A percentile compares a stretch with the other conserved stretches of the same genome.
phyloP scores from a whole-genome alignment of 805 yeast species.

The Diddensiella santjacobensis region DNA sequence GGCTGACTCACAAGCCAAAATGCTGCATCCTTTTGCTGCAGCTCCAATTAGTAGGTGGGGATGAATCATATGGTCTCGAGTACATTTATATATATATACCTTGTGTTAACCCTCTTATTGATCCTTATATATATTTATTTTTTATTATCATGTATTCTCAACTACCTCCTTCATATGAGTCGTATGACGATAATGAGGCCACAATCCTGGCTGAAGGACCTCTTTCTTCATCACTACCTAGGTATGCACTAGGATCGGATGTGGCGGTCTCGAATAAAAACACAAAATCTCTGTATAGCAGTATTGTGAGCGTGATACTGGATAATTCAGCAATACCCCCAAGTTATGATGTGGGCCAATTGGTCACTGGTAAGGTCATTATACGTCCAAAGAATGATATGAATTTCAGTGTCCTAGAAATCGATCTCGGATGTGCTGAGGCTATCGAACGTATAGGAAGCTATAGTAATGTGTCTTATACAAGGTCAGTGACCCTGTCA shows the following conservation, averaged over 20 bases:
- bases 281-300: neutral
- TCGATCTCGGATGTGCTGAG: slow-evolving; percentile 16
- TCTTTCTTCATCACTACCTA: slow-evolving; percentile 1
- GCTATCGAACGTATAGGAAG: slow-evolving; percentile 7
- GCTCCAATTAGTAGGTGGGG: no score
- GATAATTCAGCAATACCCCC: slow-evolving; percentile 2
- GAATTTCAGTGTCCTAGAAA: neutral
- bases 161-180: slow-evolving; percentile 8
- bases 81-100: neutral
- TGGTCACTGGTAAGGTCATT: slow-evolving; percentile 14
- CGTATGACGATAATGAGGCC: neutral
- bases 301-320: slow-evolving; percentile 1
- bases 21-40: no score
- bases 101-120: no score
- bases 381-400: slow-evolving; percentile 14
- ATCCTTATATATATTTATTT: no score
- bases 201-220: slow-evolving; percentile 1
- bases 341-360: slow-evolving; percentile 13
- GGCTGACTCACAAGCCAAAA: slow-evolving; percentile 1
- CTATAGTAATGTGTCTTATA: slow-evolving; percentile 4
- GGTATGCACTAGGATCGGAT: slow-evolving; percentile 1
- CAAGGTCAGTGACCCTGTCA: slow-evolving; percentile 7
- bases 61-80: neutral
- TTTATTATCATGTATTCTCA: neutral
- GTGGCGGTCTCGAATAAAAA: neutral